phyloP scores from a whole-genome alignment of 139 green algal species.

The Raphidocelis subcapitata region DNA sequence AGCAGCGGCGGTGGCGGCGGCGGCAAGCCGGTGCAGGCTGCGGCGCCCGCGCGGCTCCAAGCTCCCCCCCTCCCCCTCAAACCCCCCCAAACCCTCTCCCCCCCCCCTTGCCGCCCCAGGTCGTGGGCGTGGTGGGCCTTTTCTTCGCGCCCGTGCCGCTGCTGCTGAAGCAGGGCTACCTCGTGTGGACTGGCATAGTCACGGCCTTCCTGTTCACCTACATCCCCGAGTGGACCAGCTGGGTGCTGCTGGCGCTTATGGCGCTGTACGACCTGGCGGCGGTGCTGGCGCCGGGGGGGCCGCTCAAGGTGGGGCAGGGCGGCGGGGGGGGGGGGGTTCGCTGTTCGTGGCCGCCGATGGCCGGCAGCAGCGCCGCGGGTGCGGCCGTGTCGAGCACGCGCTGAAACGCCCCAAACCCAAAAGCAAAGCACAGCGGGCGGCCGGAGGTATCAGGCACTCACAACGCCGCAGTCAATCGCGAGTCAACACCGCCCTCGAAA shows the following conservation, averaged over 20 bases:
- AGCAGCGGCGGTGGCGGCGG: no score
- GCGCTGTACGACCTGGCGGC: constrained; percentile 94
- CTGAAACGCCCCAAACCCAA: neutral
- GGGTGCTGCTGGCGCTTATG: constrained; percentile 92
- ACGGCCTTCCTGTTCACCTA: constrained; percentile 94
- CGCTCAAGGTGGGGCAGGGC: constrained; percentile 54
- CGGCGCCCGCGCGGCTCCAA: neutral
- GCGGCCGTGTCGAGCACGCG: no score
- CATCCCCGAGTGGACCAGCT: constrained; percentile 96
- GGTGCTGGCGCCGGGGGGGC: constrained; percentile 88
- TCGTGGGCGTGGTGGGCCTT: constrained; percentile 77
- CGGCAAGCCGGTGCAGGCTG: neutral
- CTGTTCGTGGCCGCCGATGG: no score
- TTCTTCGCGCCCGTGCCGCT: constrained; percentile 90
- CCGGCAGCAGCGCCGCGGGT: no score
- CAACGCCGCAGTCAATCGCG: no score
- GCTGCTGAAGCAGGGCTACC: constrained; percentile 87
- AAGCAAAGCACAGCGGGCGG: no score
- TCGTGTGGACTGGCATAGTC: constrained; percentile 81
- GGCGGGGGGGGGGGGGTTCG: neutral
- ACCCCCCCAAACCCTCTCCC: neutral
- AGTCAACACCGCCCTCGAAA: no score
- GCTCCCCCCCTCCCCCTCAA: neutral
- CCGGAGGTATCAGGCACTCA: no score
- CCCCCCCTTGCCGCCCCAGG: constrained; percentile 34